Percentiles rank a stretch among this genome's conserved stretches.
Evolutionary conservation across 2,329 filamentous ascomycete species (phyloP).

Genomic region (Diplodia corticola): DNA sequence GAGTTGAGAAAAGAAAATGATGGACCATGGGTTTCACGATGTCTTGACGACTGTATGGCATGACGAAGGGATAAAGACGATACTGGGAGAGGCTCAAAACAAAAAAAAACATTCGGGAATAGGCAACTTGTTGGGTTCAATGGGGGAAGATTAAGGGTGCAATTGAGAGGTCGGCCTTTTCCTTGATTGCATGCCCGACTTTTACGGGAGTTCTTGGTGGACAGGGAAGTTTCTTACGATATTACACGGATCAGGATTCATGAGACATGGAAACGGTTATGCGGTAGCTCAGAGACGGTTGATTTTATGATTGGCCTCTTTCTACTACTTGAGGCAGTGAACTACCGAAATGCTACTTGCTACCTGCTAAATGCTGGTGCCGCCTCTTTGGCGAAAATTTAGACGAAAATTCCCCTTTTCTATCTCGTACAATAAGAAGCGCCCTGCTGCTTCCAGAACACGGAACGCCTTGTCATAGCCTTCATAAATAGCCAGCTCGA

Average conservation of each 20-base stretch:
- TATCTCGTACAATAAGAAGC: neutral
- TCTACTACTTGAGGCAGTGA: neutral
- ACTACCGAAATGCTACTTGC: neutral
- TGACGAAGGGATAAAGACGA: neutral
- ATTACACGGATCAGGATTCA: neutral
- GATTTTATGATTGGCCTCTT: neutral
- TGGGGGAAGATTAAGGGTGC: neutral
- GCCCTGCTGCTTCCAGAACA: neutral
- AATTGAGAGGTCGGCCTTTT: neutral
- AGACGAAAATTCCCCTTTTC: neutral
- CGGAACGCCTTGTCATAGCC: neutral
- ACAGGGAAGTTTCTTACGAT: neutral
- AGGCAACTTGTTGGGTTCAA: neutral
- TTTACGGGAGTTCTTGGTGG: neutral
- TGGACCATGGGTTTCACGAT: neutral
- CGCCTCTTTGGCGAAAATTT: neutral
- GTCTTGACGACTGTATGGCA: neutral
- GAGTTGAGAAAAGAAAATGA: neutral
- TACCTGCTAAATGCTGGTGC: neutral
- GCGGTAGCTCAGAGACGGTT: neutral
- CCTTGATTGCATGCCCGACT: neutral
- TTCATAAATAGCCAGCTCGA: neutral
- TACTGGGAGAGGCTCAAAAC: neutral
- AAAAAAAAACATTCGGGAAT: neutral
- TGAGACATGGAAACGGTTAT: neutral